A percentile compares a stretch with the other conserved stretches of the same genome.
Evolutionary conservation across 768 basidiomycete genomes (phyloP).

Genomic region (Naganishia onofrii): DNA sequence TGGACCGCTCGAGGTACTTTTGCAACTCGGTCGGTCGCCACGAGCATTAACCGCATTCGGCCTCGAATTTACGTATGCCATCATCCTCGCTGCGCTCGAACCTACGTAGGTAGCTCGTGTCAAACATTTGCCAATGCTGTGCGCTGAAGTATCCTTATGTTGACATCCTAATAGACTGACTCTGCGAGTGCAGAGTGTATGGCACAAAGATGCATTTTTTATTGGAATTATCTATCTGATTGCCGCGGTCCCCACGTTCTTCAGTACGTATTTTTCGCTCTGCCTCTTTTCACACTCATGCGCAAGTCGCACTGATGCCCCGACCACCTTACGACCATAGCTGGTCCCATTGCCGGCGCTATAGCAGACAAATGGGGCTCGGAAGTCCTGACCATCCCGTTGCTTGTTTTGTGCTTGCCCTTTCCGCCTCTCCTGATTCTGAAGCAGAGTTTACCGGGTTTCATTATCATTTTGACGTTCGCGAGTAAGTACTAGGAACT

Average conservation of each 20-base stretch:
- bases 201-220: constrained; percentile 39
- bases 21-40: constrained; percentile 28
- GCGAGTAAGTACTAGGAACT: constrained; percentile 31
- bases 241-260: constrained; percentile 41
- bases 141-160: constrained; percentile 1
- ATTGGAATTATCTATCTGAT: constrained; percentile 41
- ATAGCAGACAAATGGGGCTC: constrained; percentile 40
- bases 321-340: background rate
- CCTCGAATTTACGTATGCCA: constrained; percentile 36
- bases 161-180: constrained; percentile 26
- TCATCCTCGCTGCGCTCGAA: constrained; percentile 36
- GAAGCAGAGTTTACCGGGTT: constrained; percentile 33
- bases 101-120: constrained; percentile 28
- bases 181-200: constrained; percentile 34
- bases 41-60: constrained; percentile 37
- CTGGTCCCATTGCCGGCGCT: constrained; percentile 37
- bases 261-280: constrained; percentile 6
- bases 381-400: constrained; percentile 37
- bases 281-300: background rate
- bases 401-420: constrained; percentile 34
- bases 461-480: constrained; percentile 39
- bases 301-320: background rate
- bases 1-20: constrained; percentile 33
- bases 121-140: too few species aligned
- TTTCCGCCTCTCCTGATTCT: constrained; percentile 40